Percentiles rank a stretch among this genome's conserved stretches.
Conservation (phyloP, 2,329 filamentous ascomycete species). For the Harringtonia lauricola region DNA sequence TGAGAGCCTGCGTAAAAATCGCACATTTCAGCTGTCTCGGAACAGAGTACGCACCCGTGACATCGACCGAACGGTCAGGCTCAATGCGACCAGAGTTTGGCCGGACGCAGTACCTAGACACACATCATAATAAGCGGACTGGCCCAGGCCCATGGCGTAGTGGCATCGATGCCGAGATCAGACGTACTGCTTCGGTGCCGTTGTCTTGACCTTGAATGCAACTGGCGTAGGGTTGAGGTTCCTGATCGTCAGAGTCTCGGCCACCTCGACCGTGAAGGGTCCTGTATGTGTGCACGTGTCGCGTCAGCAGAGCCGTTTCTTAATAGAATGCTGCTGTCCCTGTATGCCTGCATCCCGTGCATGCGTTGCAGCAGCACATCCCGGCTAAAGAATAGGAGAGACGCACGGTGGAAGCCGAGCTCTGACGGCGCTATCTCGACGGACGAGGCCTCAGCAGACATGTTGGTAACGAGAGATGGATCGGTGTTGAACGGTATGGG, state of each 20-base stretch:
- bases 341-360: too few species aligned
- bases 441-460: constrained; percentile 36
- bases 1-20: neutral
- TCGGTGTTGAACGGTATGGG: neutral
- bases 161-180: neutral
- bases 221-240: constrained; percentile 53
- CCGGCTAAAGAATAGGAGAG: neutral
- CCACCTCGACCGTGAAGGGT: constrained; percentile 55
- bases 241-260: constrained; percentile 52
- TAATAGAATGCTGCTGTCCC: too few species aligned
- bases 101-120: constrained; percentile 80
- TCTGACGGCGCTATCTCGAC: constrained; percentile 87
- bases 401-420: constrained; percentile 86
- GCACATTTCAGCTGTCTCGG: neutral
- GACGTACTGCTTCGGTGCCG: constrained; percentile 92
- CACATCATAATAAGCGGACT: constrained; percentile 13
- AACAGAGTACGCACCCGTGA: constrained; percentile 54
- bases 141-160: neutral
- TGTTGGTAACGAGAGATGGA: constrained; percentile 40
- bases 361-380: too few species aligned
- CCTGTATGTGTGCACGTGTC: constrained; percentile 27
- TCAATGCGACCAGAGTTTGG: constrained; percentile 96
- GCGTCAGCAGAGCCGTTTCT: neutral
- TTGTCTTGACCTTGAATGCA: constrained; percentile 91
- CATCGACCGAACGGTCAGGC: constrained; percentile 79